Evolutionary conservation across 495 filamentous ascomycete genomes (phyloP).

Genomic region (Friedmanniomyces simplex): DNA sequence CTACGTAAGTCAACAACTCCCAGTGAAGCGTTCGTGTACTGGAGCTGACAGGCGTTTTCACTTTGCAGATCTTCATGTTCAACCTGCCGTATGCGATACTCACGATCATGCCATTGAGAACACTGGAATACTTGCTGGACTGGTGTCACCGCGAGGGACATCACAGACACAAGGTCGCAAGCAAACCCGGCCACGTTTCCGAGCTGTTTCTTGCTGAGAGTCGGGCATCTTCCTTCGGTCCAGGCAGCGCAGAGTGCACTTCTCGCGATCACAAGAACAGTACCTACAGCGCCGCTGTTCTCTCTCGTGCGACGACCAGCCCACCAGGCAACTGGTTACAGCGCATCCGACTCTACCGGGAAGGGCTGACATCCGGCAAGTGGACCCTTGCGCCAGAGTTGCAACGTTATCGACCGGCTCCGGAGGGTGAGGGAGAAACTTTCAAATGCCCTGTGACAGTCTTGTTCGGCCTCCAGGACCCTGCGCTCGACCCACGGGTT

Average conservation of each 20-base stretch:
- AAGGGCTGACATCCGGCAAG: slow-evolving; percentile 29
- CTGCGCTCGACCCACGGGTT: slow-evolving; percentile 24
- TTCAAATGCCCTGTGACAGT: slow-evolving; percentile 41
- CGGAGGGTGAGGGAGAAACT: slow-evolving; percentile 28
- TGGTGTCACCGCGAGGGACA: not conserved
- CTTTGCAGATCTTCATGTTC: slow-evolving; percentile 11
- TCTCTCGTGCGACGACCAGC: not conserved
- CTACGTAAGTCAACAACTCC: slow-evolving; percentile 14
- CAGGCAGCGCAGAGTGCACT: slow-evolving; percentile 3
- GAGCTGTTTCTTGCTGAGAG: not conserved
- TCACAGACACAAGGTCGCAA: not conserved
- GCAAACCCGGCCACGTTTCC: not conserved
- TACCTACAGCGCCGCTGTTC: slow-evolving; percentile 12
- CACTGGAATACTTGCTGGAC: slow-evolving; percentile 2
- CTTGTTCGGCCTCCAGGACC: slow-evolving; percentile 43
- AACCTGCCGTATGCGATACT: slow-evolving; percentile 9
- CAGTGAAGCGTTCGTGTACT: slow-evolving; percentile 10
- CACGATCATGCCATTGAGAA: no score
- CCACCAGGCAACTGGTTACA: slow-evolving; percentile 22
- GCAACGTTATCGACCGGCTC: slow-evolving; percentile 25
- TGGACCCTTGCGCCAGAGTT: slow-evolving; percentile 44
- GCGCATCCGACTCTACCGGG: slow-evolving; percentile 43
- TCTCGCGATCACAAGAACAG: not conserved
- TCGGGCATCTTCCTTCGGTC: slow-evolving; percentile 8
- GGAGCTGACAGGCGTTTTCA: not conserved